A percentile compares a stretch with the other conserved stretches of the same genome.
phyloP scores from a whole-genome alignment of 2,329 filamentous ascomycete species.

The Trichoderma citrinoviride region DNA sequence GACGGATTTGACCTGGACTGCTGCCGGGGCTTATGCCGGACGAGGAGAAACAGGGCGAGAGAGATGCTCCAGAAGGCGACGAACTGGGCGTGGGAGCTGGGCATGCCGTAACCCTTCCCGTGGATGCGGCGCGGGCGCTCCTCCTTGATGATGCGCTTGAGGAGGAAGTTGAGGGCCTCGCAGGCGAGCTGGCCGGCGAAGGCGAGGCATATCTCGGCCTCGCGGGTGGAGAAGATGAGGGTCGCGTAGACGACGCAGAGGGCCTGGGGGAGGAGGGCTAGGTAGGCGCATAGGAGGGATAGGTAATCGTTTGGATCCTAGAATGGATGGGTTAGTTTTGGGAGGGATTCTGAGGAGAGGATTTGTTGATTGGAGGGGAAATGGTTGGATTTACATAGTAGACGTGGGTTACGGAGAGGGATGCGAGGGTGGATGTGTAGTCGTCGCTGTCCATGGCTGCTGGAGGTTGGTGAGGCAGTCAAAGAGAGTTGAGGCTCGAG shows the following conservation, averaged over 20 bases:
- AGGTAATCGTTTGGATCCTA: conserved; percentile 82
- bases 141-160: conserved; percentile 91
- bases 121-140: conserved; percentile 80
- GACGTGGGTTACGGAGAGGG: conserved; percentile 90
- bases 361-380: conserved; percentile 29
- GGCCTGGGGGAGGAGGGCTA: conserved; percentile 89
- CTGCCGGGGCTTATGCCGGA: conserved; percentile 65
- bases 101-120: conserved; percentile 98
- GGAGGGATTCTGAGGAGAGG: neutral
- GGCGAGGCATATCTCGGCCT: conserved; percentile 85
- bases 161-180: conserved; percentile 82
- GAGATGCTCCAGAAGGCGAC: conserved; percentile 87
- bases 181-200: conserved; percentile 89
- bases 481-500: neutral
- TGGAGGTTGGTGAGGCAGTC: neutral
- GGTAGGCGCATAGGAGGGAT: conserved; percentile 87
- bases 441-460: conserved; percentile 30
- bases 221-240: conserved; percentile 85
- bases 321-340: neutral
- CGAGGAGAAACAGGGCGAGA: conserved; percentile 77
- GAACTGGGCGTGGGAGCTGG: conserved; percentile 90
- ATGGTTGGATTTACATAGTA: conserved; percentile 94
- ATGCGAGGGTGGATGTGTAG: conserved; percentile 64
- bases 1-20: neutral
- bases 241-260: conserved; percentile 88